Base-by-base conservation (phyloP, 805 yeast genomes). In the Teunomyces cretensis region DNA sequence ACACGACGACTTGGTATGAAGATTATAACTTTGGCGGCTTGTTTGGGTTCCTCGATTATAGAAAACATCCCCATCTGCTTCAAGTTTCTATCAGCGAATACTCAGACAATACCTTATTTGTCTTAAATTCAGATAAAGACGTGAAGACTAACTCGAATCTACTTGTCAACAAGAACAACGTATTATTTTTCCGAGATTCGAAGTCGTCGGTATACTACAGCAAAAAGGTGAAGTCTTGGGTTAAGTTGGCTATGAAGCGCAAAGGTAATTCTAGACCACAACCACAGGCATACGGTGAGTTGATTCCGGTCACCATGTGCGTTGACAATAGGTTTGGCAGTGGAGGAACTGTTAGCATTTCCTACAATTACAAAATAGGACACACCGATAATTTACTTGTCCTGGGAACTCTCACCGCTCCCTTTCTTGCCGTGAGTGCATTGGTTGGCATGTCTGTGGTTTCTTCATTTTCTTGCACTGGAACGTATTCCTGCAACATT, bases 251-350 rank as follows among this genome's bases (percentile, higher is more conserved):
- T 14, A 4, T 27, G n/a, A 26, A 14, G n/a, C 24, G 13, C 6
- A 16, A 17, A 7, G 22, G n/a, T 17, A 19, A 28, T 7, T 6
- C 13, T 17, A 8, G 3, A 3, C 42, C 42, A 22, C 22, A 13
- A 6, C n/a, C 22, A 5, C 28, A 15, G 11, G 17, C 42, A 6
- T 16, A 7, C 9, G 13, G 9, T 7, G 35, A 28, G 9, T 14
- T 30, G 16, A 30, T 39, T 8, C 42, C 42, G 6, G 42, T 30
- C 17, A 39, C 35, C 6, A 13, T 30, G 27, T 39, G 42, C 26
- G 14, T 39, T 17, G 32, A 30, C 33, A 39, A 30, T 39, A 30
- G n/a, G 8, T 19, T 13, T 30, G 42, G 42, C 9, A 39, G 32
- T 30, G 33, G 42, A 4, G 36, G 42, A 9, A 30, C 42, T 3